Evolutionary conservation across 352 stramenopile species (phyloP), one percentile per base, ranked within the genome.

Genomic region (Phytopythium helicoides): DNA sequence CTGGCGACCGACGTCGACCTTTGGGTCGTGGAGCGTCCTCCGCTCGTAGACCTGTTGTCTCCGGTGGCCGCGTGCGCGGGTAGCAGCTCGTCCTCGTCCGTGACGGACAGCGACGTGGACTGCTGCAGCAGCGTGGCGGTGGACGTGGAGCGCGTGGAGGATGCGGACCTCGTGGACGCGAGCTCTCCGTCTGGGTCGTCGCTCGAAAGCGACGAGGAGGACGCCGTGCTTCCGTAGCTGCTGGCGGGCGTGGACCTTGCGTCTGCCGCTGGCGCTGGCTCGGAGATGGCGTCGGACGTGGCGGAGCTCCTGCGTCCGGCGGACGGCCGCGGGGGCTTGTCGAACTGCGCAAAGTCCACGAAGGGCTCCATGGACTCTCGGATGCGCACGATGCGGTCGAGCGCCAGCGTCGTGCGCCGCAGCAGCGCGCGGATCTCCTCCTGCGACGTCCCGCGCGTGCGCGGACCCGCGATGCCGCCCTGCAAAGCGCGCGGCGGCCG

Each of bases 381-480:
- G 50, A 92, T 92, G 51, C 71, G 79, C 58, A 92, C 82, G 56
- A 92, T 92, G 47, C 87, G 87, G 64, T 90, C 76, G 51, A 92
- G 71, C 26, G 82, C 82, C 23, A 57, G 63, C 18, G 68, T 89
- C 16, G 82, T 92, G 33, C 80, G 79, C 49, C 74, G 62, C 42
- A 92, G 58, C 39, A 92, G 56, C 26, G 79, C 77, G 52, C 78
- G 82, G 51, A 92, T 90, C 64, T 89, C 77, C 56, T 89, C 75
- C 54, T 86, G 69, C 31, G 78, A 89, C 52, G 76, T 59, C 18
- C 68, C 62, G 3, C 75, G 68, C 25, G 42, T 61, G 40, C 70
- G 67, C 16, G 60, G 51, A 42, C 52, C 52, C 48, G 56, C 49
- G 36, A 67, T 46, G 41, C 53, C 70, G 9, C 22, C 45, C 26